Base-by-base conservation (phyloP, 352 stramenopile species). In the Globisporangium megalacanthum region DNA sequence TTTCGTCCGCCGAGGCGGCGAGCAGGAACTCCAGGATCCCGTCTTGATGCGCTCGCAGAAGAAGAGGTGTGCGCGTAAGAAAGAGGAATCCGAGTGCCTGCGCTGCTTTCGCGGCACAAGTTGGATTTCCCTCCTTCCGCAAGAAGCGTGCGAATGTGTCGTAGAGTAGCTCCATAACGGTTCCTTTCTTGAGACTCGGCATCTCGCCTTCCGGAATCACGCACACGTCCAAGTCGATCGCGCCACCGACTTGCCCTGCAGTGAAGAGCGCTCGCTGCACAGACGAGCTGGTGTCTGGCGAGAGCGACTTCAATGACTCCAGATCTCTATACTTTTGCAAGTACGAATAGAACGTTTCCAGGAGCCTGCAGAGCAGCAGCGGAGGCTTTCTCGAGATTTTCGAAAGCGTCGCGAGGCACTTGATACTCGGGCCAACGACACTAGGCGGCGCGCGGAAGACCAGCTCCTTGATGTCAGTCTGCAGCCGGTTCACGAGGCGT, bases 61-160 rank as follows among this genome's bases (percentile, higher is more conserved):
- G 77, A 5, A 94, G 61, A 49, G 75, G 71, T 3, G 83, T 84
- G 6, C 79, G 72, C 13, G 76, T 68, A 8, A 77, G 75, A 56
- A 93, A 90, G 6, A 95, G 49, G 44, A 88, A 95, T 0, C 84
- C 83, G n/a, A 95, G 69, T 17, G 80, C 86, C 67, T 94, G 86
- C 0, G 91, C 77, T 58, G 80, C 83, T 66, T 92, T 95, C 22
- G 79, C 72, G 15, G 68, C 66, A 41, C 82, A 91, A 8, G 58
- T 49, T 35, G 72, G 45, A 50, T 78, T 87, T 6, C 73, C 70
- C 42, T 60, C 58, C 19, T 80, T 68, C 13, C 62, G 63, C 41
- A 87, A 36, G 52, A 78, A 94, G 11, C 61, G 61, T 8, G 55
- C 56, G 59, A 89, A 94, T 2, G 77, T 62, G 17, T 75, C 60